phyloP scores from a whole-genome alignment of 2,329 filamentous ascomycete genomes.

The Beauveria rudraprayagi region DNA sequence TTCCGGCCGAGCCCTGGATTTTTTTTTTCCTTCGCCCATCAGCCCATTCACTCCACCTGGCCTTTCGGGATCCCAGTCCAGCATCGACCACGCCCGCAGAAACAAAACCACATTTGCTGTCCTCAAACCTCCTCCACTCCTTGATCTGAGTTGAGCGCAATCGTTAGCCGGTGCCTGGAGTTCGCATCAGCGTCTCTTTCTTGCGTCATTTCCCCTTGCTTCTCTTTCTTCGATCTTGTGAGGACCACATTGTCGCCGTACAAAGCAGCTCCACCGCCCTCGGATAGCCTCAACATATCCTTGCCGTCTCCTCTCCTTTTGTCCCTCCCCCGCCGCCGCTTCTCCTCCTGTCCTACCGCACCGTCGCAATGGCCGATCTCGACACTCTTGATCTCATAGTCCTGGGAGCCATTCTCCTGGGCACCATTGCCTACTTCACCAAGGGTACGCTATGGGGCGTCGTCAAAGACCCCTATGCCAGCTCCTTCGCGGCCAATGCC shows the following conservation, averaged over 20 bases:
- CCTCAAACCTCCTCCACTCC: neutral
- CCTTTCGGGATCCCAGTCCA: constrained; percentile 6
- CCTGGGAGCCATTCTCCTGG: constrained; percentile 74
- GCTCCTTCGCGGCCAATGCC: constrained; percentile 60
- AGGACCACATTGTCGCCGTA: neutral
- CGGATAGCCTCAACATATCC: neutral
- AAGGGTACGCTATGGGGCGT: constrained; percentile 93
- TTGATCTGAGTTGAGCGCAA: neutral
- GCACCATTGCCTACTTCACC: constrained; percentile 91
- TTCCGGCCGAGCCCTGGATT: constrained; percentile 5
- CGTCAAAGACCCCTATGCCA: constrained; percentile 80
- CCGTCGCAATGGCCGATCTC: constrained; percentile 75
- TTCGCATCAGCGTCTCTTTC: neutral
- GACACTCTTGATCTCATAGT: constrained; percentile 94
- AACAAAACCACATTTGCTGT: neutral
- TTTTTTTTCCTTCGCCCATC: constrained; percentile 2
- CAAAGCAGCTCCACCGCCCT: neutral
- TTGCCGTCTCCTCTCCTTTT: neutral
- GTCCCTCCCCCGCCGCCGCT: neutral
- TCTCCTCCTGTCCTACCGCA: neutral
- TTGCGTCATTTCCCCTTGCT: neutral
- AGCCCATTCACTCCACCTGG: constrained; percentile 2
- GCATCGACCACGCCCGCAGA: neutral
- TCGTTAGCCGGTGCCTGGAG: neutral
- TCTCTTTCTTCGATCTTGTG: neutral